These are phyloP conservation scores for Nicotiana knightiana DNA, from an alignment of 257 asterid genomes.

Conservation along the genomic window DNA sequence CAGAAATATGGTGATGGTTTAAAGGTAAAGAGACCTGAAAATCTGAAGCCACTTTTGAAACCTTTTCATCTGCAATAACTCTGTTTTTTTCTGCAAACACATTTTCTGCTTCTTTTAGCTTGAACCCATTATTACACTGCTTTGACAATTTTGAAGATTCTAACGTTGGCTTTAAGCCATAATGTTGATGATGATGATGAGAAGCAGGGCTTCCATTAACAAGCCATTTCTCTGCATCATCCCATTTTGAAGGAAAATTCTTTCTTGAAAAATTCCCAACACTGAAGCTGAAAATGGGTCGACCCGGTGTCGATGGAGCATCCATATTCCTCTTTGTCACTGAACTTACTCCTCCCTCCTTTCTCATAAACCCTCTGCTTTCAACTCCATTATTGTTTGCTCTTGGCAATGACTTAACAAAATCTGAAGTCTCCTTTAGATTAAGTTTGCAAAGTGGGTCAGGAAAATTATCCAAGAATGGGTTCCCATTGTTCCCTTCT, in stretches of 20 bases:
- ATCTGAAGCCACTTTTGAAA: conserved; percentile 35
- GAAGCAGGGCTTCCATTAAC: conserved; percentile 49
- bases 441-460: conserved; percentile 82
- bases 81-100: conserved; percentile 50
- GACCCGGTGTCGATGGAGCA: conserved; percentile 93
- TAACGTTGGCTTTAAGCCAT: conserved; percentile 26
- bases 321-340: conserved; percentile 53
- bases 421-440: conserved; percentile 78
- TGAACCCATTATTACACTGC: conserved; percentile 54
- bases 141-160: conserved; percentile 38
- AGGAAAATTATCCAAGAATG: conserved; percentile 45
- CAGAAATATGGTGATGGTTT: conserved; percentile 26
- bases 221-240: conserved; percentile 99
- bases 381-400: conserved; percentile 26
- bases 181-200: conserved; percentile 17
- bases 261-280: conserved; percentile 59
- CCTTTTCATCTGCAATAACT: conserved; percentile 45
- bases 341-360: conserved; percentile 26
- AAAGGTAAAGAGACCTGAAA: conserved; percentile 44
- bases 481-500: conserved; percentile 46
- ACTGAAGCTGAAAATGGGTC: conserved; percentile 92
- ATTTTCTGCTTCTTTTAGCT: conserved; percentile 31
- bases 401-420: conserved; percentile 68
- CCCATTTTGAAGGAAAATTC: conserved; percentile 88
- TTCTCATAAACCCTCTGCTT: conserved; percentile 31